Evolutionary conservation across 164 flowering plant genomes (phyloP).

Genomic region (Euptelea pleiosperma): DNA sequence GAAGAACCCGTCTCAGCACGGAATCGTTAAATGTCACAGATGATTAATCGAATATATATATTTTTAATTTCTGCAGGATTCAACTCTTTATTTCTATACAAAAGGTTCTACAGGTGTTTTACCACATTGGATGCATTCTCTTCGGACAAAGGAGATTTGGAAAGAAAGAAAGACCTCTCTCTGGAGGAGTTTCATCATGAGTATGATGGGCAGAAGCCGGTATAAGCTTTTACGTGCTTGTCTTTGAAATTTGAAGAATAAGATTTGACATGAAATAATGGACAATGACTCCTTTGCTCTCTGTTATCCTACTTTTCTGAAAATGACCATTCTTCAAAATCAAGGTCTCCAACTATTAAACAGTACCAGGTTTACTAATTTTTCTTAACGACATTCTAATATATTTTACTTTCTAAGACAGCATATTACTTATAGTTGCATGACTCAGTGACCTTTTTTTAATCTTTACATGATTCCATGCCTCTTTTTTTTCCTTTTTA

Average conservation of each 20-base stretch:
- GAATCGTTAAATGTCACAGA: too few relatives aligned
- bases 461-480: too few relatives aligned
- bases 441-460: too few relatives aligned
- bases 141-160: conserved; percentile 63
- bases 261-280: neutral
- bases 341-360: too few relatives aligned
- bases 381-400: too few relatives aligned
- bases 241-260: conserved; percentile 2
- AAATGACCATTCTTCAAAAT: too few relatives aligned
- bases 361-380: too few relatives aligned
- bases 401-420: too few relatives aligned
- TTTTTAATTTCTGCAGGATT: conserved; percentile 53
- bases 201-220: conserved; percentile 78
- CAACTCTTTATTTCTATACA: conserved; percentile 69
- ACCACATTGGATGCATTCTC: conserved; percentile 56
- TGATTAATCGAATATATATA: neutral
- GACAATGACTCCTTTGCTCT: neutral
- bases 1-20: too few relatives aligned
- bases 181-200: conserved; percentile 51
- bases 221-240: conserved; percentile 17
- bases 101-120: conserved; percentile 73
- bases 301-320: too few relatives aligned
- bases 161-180: conserved; percentile 53
- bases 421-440: too few relatives aligned
- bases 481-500: too few relatives aligned